Evolutionary conservation across 164 flowering plant genomes (phyloP).

Genomic region (grape (Vitis vinifera)): ASM3070453v1 NC_081805.1:6722001-6722500

Average conservation of each 20-base stretch:
- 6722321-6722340: too few relatives aligned
- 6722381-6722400: too few relatives aligned
- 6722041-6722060: slow-evolving; percentile 97
- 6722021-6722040: slow-evolving; percentile 99
- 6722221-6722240: too few relatives aligned
- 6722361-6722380: too few relatives aligned
- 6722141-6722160: background rate
- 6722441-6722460: background rate
- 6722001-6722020: slow-evolving; percentile 93
- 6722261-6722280: too few relatives aligned
- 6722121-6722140: slow-evolving; percentile 57
- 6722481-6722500: slow-evolving; percentile 96
- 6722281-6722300: too few relatives aligned
- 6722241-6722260: too few relatives aligned
- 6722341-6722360: too few relatives aligned
- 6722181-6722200: background rate
- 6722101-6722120: slow-evolving; percentile 97
- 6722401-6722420: background rate
- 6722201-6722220: too few relatives aligned
- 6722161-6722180: background rate
- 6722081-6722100: slow-evolving; percentile 99
- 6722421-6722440: background rate
- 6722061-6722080: slow-evolving; percentile 94
- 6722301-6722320: too few relatives aligned
- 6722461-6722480: slow-evolving; percentile 66